Evolutionary conservation across 208 protist species (phyloP).

Genomic region (Leishmania tropica): DNA sequence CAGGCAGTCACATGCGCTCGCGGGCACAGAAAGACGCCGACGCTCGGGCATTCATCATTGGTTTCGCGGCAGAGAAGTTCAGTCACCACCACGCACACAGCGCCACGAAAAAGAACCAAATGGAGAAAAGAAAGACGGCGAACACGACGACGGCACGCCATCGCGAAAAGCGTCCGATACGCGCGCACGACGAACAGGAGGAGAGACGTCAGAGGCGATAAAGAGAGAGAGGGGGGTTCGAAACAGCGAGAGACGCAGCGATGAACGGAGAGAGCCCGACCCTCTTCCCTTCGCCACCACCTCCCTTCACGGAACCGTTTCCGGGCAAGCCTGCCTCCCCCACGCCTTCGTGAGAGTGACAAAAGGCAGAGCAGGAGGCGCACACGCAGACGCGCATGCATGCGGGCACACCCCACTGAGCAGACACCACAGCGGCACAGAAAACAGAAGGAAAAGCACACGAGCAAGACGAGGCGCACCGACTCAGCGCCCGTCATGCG

Average conservation of each 20-base stretch:
- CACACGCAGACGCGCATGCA: slow-evolving; percentile 1
- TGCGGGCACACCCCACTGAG: not conserved
- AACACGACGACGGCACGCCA: not conserved
- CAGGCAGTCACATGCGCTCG: not conserved
- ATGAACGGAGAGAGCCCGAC: not conserved
- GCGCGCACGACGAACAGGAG: not conserved
- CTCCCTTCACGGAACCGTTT: not conserved
- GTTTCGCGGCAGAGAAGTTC: not conserved
- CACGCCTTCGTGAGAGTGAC: not conserved
- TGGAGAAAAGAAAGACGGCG: not conserved
- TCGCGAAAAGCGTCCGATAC: not conserved
- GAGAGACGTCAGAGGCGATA: no score
- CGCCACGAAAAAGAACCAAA: not conserved
- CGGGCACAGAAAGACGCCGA: not conserved
- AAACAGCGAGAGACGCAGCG: not conserved
- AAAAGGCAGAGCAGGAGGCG: no score
- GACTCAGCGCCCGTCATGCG: not conserved
- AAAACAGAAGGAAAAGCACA: not conserved
- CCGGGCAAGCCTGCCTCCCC: not conserved
- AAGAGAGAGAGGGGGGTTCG: not conserved
- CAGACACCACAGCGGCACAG: not conserved
- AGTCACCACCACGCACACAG: not conserved
- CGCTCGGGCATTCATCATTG: not conserved
- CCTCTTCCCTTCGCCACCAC: not conserved
- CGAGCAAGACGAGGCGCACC: not conserved